Percentiles rank a stretch among this genome's conserved stretches.
Conservation (phyloP, 1,284 basidiomycete species). For the Exobasidium cylindrosporum region DNA sequence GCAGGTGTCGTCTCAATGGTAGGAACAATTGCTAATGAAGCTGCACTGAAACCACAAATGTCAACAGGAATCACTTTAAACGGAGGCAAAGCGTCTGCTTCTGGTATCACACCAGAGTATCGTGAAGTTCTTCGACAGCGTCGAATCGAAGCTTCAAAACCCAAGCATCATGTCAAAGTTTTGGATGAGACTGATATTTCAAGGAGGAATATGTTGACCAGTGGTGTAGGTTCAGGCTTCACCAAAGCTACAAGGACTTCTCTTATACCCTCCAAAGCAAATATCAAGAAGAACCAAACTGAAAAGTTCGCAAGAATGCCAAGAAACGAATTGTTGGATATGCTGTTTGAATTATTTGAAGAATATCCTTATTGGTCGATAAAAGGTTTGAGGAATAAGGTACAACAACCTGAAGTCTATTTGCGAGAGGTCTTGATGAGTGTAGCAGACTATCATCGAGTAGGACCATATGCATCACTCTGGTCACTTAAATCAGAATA, state of each 20-base stretch:
- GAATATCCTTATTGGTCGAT: slow-evolving; percentile 79
- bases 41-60: slow-evolving; percentile 37
- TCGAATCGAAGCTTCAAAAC: slow-evolving; percentile 56
- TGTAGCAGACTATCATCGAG: slow-evolving; percentile 75
- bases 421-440: slow-evolving; percentile 80
- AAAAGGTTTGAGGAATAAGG: slow-evolving; percentile 72
- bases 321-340: slow-evolving; percentile 79
- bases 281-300: slow-evolving; percentile 24
- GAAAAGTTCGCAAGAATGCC: slow-evolving; percentile 85
- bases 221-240: slow-evolving; percentile 42
- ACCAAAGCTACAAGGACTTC: not conserved
- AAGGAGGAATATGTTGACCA: slow-evolving; percentile 54
- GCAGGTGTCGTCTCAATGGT: slow-evolving; percentile 18
- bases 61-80: not conserved
- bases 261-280: slow-evolving; percentile 11
- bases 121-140: slow-evolving; percentile 57
- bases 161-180: slow-evolving; percentile 57
- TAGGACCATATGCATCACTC: slow-evolving; percentile 64
- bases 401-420: slow-evolving; percentile 86
- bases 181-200: slow-evolving; percentile 56
- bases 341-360: slow-evolving; percentile 76
- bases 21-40: slow-evolving; percentile 49
- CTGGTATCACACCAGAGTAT: slow-evolving; percentile 55
- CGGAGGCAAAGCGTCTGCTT: not conserved
- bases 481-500: slow-evolving; percentile 55